phyloP scores from a whole-genome alignment of 75 land plant species.

The Larix kaempferi region DNA sequence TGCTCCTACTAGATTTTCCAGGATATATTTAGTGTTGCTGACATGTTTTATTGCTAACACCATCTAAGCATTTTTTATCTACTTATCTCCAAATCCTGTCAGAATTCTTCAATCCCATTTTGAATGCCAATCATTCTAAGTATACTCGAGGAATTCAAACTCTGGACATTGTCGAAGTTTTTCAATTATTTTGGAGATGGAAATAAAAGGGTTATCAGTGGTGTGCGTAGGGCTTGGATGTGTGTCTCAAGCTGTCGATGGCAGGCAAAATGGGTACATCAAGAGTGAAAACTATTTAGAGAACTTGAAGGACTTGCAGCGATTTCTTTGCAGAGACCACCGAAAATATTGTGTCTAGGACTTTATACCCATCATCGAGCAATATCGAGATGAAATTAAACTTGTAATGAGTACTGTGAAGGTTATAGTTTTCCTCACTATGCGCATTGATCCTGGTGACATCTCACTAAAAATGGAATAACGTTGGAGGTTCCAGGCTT shows the following conservation, averaged over 20 bases:
- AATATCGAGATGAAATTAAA: conserved; percentile 60
- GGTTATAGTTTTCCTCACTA: conserved; percentile 85
- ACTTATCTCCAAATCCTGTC: too few relatives aligned
- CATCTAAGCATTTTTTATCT: too few relatives aligned
- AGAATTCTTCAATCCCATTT: too few relatives aligned
- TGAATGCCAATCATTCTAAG: too few relatives aligned
- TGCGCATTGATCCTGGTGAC: conserved; percentile 79
- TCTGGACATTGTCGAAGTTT: too few relatives aligned
- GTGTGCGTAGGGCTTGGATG: conserved; percentile 73
- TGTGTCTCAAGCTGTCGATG: conserved; percentile 42
- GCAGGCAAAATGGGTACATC: conserved; percentile 35
- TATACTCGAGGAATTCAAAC: too few relatives aligned
- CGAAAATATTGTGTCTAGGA: conserved; percentile 70
- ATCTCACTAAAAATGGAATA: conserved; percentile 75
- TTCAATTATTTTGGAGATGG: conserved; percentile 31
- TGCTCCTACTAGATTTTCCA: too few relatives aligned
- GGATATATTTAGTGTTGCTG: too few relatives aligned
- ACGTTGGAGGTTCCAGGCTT: conserved; percentile 66
- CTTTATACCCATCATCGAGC: conserved; percentile 73
- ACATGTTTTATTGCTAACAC: too few relatives aligned
- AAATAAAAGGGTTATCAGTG: conserved; percentile 48
- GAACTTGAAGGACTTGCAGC: conserved; percentile 81
- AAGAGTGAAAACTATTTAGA: conserved; percentile 66
- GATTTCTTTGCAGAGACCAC: conserved; percentile 84
- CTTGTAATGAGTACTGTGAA: conserved; percentile 80